phyloP scores from a whole-genome alignment of 495 filamentous ascomycete genomes.

The Xylaria intraflava region DNA sequence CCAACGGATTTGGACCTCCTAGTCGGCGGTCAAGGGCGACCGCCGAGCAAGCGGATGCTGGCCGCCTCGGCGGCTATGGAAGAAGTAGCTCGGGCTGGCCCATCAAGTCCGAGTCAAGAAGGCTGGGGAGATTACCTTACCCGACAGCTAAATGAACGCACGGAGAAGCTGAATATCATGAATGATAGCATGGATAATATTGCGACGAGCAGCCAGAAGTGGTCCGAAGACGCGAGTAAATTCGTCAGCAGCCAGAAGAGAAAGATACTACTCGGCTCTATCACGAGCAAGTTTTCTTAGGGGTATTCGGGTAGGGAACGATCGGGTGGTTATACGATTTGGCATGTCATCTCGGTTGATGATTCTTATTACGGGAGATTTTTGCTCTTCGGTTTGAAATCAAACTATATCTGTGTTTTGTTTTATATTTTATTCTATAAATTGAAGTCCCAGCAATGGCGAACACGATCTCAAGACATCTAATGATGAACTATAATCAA shows the following conservation, averaged over 20 bases:
- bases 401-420: too few species aligned
- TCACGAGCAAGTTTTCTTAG: slow-evolving; percentile 41
- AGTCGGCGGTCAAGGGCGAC: slow-evolving; percentile 82
- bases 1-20: slow-evolving; percentile 85
- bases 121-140: slow-evolving; percentile 63
- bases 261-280: slow-evolving; percentile 62
- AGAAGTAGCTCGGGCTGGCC: slow-evolving; percentile 23
- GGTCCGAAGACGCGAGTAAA: slow-evolving; percentile 81
- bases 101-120: slow-evolving; percentile 50
- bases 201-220: slow-evolving; percentile 70
- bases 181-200: slow-evolving; percentile 78
- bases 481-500: too few species aligned
- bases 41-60: slow-evolving; percentile 70
- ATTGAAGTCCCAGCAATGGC: too few species aligned
- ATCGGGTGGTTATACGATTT: too few species aligned
- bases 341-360: too few species aligned
- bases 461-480: too few species aligned
- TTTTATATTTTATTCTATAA: too few species aligned
- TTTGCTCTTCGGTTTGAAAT: too few species aligned
- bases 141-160: slow-evolving; percentile 79
- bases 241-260: slow-evolving; percentile 80
- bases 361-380: too few species aligned
- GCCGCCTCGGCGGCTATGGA: slow-evolving; percentile 41
- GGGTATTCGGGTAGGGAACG: too few species aligned
- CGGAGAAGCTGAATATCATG: slow-evolving; percentile 73